Percentiles rank a stretch among this genome's conserved stretches.
These are phyloP conservation scores for Passiflora organensis DNA, from an alignment of 345 rosid genomes.

Conservation along the genomic window DNA sequence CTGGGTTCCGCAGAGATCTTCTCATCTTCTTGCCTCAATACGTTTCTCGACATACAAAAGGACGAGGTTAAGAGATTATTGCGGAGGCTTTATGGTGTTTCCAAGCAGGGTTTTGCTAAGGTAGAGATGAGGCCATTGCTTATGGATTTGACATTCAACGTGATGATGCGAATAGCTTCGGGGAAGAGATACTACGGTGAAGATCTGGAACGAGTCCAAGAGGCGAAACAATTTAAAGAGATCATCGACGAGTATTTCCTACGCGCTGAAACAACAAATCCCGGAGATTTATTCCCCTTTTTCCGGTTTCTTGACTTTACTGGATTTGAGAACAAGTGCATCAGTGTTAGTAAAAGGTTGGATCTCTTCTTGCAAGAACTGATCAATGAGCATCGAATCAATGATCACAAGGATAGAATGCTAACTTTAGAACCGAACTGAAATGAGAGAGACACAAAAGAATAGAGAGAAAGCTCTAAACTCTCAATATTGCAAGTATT, in stretches of 20 bases:
- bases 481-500: too few relatives aligned
- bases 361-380: neutral
- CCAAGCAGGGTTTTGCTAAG: neutral
- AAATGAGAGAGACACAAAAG: too few relatives aligned
- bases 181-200: slow-evolving; percentile 6
- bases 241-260: too few relatives aligned
- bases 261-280: too few relatives aligned
- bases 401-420: neutral
- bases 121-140: neutral
- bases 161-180: slow-evolving; percentile 4
- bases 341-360: neutral
- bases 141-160: slow-evolving; percentile 2
- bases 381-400: neutral
- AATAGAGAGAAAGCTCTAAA: too few relatives aligned
- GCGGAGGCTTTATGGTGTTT: neutral
- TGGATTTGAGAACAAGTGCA: neutral
- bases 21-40: neutral
- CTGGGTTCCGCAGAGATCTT: neutral
- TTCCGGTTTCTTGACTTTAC: neutral
- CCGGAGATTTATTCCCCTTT: slow-evolving; percentile 1
- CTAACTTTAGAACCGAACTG: too few relatives aligned
- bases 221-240: too few relatives aligned
- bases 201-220: neutral
- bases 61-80: slow-evolving; percentile 5
- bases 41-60: neutral